Conservation (phyloP, 306 rosid genomes). For the Citrullus colocynthis region DNA sequence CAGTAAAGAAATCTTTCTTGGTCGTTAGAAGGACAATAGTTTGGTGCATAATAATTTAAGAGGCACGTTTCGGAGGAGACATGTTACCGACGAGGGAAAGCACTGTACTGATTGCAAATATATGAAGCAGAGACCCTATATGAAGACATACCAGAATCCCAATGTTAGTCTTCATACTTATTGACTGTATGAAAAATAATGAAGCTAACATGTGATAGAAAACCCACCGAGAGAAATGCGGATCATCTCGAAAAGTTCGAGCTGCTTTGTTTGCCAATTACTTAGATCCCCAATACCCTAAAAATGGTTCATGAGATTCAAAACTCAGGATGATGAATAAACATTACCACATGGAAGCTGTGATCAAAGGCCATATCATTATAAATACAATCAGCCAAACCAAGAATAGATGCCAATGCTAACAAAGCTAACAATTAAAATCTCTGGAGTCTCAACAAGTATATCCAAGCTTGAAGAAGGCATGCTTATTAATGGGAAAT, state of each 20-base stretch:
- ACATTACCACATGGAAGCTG: not conserved
- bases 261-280: conserved; percentile 18
- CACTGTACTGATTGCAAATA: conserved; percentile 13
- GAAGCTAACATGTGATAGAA: not conserved
- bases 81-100: conserved; percentile 44
- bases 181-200: not conserved
- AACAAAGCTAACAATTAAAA: not conserved
- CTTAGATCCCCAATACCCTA: conserved; percentile 25
- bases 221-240: conserved; percentile 18
- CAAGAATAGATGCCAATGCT: not conserved
- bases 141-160: not conserved
- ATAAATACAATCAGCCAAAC: not conserved
- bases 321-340: not conserved
- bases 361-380: not conserved
- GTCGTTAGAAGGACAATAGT: not conserved
- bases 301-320: not conserved
- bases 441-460: not conserved
- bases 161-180: not conserved
- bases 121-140: conserved; percentile 37
- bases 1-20: not conserved
- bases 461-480: not conserved
- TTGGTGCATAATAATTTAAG: conserved; percentile 12
- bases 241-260: conserved; percentile 18
- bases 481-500: not conserved
- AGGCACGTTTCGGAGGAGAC: conserved; percentile 67